Conservation (phyloP, 805 yeast genomes). For the Candida ipomoeae region DNA sequence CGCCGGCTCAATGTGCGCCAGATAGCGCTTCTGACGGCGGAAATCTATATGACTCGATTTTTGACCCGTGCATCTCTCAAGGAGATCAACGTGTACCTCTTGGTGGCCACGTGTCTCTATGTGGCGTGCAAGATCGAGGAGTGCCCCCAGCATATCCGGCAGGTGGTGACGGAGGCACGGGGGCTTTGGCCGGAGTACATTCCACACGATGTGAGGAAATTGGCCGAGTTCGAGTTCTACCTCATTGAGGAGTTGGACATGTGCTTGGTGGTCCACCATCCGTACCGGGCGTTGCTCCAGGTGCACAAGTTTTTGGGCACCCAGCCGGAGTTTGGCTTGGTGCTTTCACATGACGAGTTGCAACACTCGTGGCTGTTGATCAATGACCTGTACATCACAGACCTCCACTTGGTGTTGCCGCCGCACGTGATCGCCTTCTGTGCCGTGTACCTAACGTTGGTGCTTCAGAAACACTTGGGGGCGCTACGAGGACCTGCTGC, state of each 20-base stretch:
- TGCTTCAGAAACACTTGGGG: slow-evolving; percentile 42
- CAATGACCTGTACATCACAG: slow-evolving; percentile 87
- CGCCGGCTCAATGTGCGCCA: slow-evolving; percentile 75
- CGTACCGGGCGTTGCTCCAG: slow-evolving; percentile 60
- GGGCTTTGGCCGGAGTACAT: slow-evolving; percentile 93
- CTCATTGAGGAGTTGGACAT: slow-evolving; percentile 81
- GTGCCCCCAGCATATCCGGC: slow-evolving; percentile 87
- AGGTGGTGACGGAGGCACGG: slow-evolving; percentile 78
- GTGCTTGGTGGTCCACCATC: slow-evolving; percentile 70
- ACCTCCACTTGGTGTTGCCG: slow-evolving; percentile 74
- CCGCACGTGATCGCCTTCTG: slow-evolving; percentile 87
- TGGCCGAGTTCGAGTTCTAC: slow-evolving; percentile 95
- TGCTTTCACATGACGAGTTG: slow-evolving; percentile 58
- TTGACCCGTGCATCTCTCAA: slow-evolving; percentile 65
- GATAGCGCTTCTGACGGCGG: slow-evolving; percentile 83
- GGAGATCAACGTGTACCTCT: slow-evolving; percentile 76
- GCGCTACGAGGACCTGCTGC: slow-evolving; percentile 13
- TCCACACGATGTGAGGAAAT: slow-evolving; percentile 83
- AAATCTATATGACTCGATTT: slow-evolving; percentile 77
- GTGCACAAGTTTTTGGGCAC: slow-evolving; percentile 42
- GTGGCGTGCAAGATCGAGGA: slow-evolving; percentile 93
- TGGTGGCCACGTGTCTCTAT: slow-evolving; percentile 82
- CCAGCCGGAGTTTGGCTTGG: slow-evolving; percentile 27
- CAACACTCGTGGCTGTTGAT: slow-evolving; percentile 88
- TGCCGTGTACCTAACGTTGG: slow-evolving; percentile 73